Evolutionary conservation across 768 basidiomycete genomes (phyloP).

Genomic region (Lepiota brunneoincarnata): DNA sequence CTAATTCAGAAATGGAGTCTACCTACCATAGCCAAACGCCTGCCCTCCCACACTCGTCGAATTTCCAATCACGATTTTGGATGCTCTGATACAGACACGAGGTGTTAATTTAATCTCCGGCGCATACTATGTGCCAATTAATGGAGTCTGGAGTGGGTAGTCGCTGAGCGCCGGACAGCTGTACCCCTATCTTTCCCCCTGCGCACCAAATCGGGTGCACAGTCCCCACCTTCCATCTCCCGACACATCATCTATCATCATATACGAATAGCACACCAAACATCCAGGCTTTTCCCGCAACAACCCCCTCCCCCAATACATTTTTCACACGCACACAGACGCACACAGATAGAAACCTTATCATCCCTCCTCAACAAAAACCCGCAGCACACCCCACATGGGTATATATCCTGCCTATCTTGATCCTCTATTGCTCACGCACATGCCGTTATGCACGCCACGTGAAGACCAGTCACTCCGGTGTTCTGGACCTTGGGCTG

Average conservation of each 20-base stretch:
- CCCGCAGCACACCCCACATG: conserved; percentile 11
- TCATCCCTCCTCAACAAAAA: too few relatives aligned
- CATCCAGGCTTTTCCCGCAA: neutral
- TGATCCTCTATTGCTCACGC: neutral
- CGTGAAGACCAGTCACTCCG: too few relatives aligned
- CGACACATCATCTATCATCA: neutral
- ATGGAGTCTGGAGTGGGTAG: conserved; percentile 2
- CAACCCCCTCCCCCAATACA: neutral
- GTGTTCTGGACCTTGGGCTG: too few relatives aligned
- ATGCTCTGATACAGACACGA: conserved; percentile 3
- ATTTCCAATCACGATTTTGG: neutral
- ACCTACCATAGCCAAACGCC: neutral
- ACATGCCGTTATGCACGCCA: neutral
- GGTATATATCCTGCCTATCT: conserved; percentile 3
- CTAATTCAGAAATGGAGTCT: neutral
- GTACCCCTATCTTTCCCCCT: neutral
- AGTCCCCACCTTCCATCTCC: conserved; percentile 4
- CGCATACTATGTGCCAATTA: neutral
- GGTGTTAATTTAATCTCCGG: conserved; percentile 9
- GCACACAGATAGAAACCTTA: too few relatives aligned
- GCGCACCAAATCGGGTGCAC: neutral
- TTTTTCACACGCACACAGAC: conserved; percentile 7
- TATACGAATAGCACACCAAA: neutral
- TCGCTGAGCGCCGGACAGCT: neutral
- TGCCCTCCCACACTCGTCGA: conserved; percentile 5